Evolutionary conservation across 2,329 filamentous ascomycete species (phyloP), one percentile per base, ranked within the genome.

Genomic region (Teratosphaeria destructans): DNA sequence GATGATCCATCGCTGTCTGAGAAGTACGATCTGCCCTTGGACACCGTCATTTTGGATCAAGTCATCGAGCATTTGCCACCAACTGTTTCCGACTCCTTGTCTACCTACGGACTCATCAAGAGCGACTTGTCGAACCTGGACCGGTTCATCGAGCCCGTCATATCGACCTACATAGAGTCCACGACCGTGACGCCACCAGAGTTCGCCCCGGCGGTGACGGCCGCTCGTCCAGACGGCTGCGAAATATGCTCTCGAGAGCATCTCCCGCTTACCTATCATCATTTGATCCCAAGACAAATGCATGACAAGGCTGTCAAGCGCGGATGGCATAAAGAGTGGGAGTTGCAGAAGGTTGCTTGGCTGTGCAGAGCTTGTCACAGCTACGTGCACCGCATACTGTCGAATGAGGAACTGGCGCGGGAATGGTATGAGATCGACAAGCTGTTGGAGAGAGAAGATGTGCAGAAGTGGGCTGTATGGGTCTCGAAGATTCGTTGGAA

Each of bases 261-360:
- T 83, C 83, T 94, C 26, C 83, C 84, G 8, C 74, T 94, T 62
- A 89, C 87, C 0, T 95, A 94, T 71, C 90, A 95, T 70, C 90
- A 95, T 75, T 77, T 95, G 52, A 91, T 95, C 58, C 90, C 90
- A n/a, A 82, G 84, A 49, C 81, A 82, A 52, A 85, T 90, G 61
- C 90, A 95, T 73, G 85, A 82, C 7, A 90, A 90, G 70, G 89
- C 83, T 3, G 71, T 90, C 47, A 90, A 88, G 77, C 79, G 89
- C 52, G 87, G 87, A 1, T 95, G 90, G 90, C 88, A 92, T 76
- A 81, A 81, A 3, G 83, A 85, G 63, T 88, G 89, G 72, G 82
- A 85, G 74, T 72, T 95, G 60, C 84, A 89, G 67, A 90, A 85
- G 70, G 90, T 94, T 23, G 90, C 90, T 12, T 95, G 90, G 90